Evolutionary conservation across 768 basidiomycete genomes (phyloP), one percentile per base, ranked within the genome.

Genomic region (Calocybe gangraenosa): DNA sequence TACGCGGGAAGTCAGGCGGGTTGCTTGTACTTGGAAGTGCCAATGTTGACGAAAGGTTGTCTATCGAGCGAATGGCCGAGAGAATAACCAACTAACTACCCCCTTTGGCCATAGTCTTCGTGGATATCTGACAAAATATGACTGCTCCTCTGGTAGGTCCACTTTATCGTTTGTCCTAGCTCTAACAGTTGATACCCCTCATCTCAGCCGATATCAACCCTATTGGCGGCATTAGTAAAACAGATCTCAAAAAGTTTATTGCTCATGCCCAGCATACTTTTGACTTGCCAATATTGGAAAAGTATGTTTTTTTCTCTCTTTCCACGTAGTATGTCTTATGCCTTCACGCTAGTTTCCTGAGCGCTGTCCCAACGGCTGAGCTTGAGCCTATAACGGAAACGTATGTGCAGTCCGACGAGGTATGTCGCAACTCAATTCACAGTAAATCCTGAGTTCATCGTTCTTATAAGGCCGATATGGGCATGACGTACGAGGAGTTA

Each of bases 401-500:
- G 5, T 97, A 97, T 58, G 86, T 96, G 7, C 96, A 99, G 55
- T 81, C 93, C 0, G 96, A 99, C 56, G 96, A 99, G 75, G 93
- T 86, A 45, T 35, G 69, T 52, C 8, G 14, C 22, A 34, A 15
- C 30, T 18, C 19, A 14, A 33, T 20, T 22, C 28, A 18, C 30
- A 15, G 14, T 37, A 35, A 2, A 44, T 56, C 21, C 41, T 31
- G 36, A 39, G 53, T 37, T 38, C 25, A 28, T 37, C 17, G 41
- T 32, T n/a, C 8, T 17, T 9, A 28, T 21, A 30, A 92, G 91
- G 92, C 79, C 14, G 95, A 98, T 58, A 98, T 98, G 95, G 95
- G 95, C 7, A 98, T 98, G 96, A 96, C 95, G 0, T 98, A 97
- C 59, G 88, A 97, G 54, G 96, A 98, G 55, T 74, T 99, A 15